These are phyloP conservation scores for Nissolia schottii DNA, from an alignment of 306 rosid species.

Conservation along the genomic window DNA sequence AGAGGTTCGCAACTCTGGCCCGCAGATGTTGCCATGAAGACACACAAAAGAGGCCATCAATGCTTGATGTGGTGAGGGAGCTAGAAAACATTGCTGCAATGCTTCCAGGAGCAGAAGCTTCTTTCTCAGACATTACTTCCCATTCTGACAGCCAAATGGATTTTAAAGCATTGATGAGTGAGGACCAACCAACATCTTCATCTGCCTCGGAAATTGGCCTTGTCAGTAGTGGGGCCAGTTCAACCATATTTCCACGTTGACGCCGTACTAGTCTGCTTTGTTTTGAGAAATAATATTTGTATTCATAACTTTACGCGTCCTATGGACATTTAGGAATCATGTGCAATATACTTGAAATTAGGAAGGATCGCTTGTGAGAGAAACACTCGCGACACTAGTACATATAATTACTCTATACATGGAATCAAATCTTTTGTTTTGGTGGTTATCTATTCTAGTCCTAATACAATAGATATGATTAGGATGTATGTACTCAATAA, in stretches of 20 bases:
- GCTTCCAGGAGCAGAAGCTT: constrained; percentile 30
- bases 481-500: too few relatives aligned
- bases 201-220: constrained; percentile 34
- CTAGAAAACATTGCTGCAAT: constrained; percentile 37
- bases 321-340: too few relatives aligned
- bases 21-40: constrained; percentile 46
- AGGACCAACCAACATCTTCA: constrained; percentile 19
- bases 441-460: too few relatives aligned
- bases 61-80: constrained; percentile 48
- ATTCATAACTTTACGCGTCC: too few relatives aligned
- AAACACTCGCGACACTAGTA: too few relatives aligned
- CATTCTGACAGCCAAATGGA: constrained; percentile 12
- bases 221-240: constrained; percentile 33
- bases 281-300: too few relatives aligned
- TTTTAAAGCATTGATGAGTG: constrained; percentile 13
- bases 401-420: too few relatives aligned
- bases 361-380: too few relatives aligned
- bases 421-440: too few relatives aligned
- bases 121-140: constrained; percentile 17
- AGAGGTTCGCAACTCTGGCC: constrained; percentile 37
- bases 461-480: too few relatives aligned
- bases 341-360: too few relatives aligned
- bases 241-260: constrained; percentile 27
- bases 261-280: background rate
- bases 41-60: constrained; percentile 37